Evolutionary conservation across 768 basidiomycete genomes (phyloP).

Genomic region (Pleurotus pulmonarius): DNA sequence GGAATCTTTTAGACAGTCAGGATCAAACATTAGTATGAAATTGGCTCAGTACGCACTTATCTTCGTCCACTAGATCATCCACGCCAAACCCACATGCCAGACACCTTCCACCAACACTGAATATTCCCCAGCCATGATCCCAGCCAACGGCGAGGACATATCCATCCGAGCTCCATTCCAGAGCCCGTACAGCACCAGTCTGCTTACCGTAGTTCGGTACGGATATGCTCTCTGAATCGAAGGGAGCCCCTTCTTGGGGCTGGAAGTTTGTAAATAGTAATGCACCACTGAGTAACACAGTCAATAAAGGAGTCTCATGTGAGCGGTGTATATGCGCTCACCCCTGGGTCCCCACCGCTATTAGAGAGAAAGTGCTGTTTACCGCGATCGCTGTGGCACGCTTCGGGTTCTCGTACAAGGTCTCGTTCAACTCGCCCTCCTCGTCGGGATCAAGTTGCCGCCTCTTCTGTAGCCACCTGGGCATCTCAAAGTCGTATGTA

Average conservation of each 20-base stretch:
- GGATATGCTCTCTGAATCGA: conserved; percentile 57
- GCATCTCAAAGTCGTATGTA: conserved; percentile 69
- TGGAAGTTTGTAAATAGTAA: conserved; percentile 71
- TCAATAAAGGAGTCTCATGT: background rate
- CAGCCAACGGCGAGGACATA: conserved; percentile 93
- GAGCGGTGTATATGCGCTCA: conserved; percentile 20
- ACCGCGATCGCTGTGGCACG: conserved; percentile 64
- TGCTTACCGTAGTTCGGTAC: conserved; percentile 59
- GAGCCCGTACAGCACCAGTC: conserved; percentile 57
- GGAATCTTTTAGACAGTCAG: conserved; percentile 40
- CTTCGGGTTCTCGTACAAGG: conserved; percentile 58
- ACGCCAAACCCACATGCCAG: conserved; percentile 74
- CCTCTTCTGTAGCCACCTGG: conserved; percentile 79
- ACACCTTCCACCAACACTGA: conserved; percentile 87
- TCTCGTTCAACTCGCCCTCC: conserved; percentile 19
- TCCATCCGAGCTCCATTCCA: conserved; percentile 96
- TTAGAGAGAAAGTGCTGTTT: conserved; percentile 77
- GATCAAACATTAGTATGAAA: too few relatives aligned
- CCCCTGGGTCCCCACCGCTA: conserved; percentile 78
- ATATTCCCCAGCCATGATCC: conserved; percentile 85
- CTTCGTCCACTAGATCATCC: conserved; percentile 56
- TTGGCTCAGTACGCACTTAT: conserved; percentile 31
- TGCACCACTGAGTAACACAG: conserved; percentile 46
- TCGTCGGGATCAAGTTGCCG: conserved; percentile 50
- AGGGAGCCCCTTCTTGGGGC: conserved; percentile 50